Base-by-base conservation (phyloP, 768 basidiomycete species). In the Amanita brunnescens region DNA sequence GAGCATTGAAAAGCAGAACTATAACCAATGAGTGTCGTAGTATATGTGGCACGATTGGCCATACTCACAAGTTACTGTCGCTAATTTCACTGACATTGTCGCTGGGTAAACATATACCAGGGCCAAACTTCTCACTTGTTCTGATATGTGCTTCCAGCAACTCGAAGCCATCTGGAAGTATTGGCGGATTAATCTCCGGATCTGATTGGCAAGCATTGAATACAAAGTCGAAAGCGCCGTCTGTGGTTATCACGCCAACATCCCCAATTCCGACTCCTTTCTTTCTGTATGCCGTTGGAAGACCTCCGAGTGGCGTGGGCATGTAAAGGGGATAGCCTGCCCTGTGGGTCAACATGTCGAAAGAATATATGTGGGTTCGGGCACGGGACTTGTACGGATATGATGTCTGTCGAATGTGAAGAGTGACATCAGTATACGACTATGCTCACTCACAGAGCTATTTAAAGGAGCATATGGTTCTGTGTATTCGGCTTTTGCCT, bases 151-250 rank as follows among this genome's bases (percentile, higher is more conserved):
- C 2, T 6, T 42, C 7, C 8, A 42, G 12, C 20, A 20, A 14
- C 14, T 42, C 41, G 21, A 42, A 42, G 20, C 16, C 20, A 14
- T 8, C 21, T 10, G 41, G 41, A 21, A 42, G 41, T 5, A 5
- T 42, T 1, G 2, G 7, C 2, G 21, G 41, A 21, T 42, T 24
- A 5, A 21, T 12, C 5, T 2, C 12, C 5, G 0, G 18, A 42
- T 3, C 7, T 2, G 14, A 13, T 16, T 10, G 18, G n/a, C 41
- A 42, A 42, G 14, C 24, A n/a, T 23, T 42, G 41, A 42, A 42
- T 8, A 51, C 26, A 14, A 51, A 52, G n/a, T 52, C 51, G 26
- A 52, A 52, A 13, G 34, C 32, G 2, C 51, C 51, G 21, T 35
- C 7, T 7, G 30, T 6, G 13, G 51, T 52, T 32, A 45, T 14